Evolutionary conservation across 352 stramenopile species (phyloP).

Genomic region (Pythium monospermum): DNA sequence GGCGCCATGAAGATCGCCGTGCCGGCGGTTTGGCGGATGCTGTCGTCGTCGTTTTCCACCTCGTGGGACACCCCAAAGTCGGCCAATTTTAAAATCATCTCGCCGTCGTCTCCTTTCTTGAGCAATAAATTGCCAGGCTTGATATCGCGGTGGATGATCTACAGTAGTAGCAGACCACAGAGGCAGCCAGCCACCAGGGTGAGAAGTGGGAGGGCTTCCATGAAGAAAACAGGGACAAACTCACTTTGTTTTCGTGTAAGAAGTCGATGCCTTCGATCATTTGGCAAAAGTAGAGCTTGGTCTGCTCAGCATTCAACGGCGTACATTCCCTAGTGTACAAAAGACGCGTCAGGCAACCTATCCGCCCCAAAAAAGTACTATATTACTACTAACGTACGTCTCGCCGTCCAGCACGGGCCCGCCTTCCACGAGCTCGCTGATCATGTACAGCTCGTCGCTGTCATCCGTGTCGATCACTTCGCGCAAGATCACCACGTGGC

Average conservation of each 20-base stretch:
- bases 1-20: constrained; percentile 77
- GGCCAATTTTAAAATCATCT: constrained; percentile 71
- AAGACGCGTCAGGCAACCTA: neutral
- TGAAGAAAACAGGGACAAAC: too few species aligned
- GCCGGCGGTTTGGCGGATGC: constrained; percentile 61
- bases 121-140: constrained; percentile 77
- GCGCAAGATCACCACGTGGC: constrained; percentile 90
- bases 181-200: too few species aligned
- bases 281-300: constrained; percentile 74
- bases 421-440: constrained; percentile 75
- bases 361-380: neutral
- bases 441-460: constrained; percentile 77
- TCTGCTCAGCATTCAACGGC: constrained; percentile 45
- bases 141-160: constrained; percentile 82
- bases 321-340: constrained; percentile 47
- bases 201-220: too few species aligned
- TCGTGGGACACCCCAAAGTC: constrained; percentile 83
- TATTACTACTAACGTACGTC: constrained; percentile 25
- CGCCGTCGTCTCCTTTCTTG: constrained; percentile 46
- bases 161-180: neutral
- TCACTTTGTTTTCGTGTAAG: constrained; percentile 74
- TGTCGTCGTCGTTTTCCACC: constrained; percentile 70
- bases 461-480: constrained; percentile 95
- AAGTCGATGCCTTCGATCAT: constrained; percentile 82
- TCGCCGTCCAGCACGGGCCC: constrained; percentile 63